Base-by-base conservation (phyloP, 169 alveolate species). In the Perkinsus chesapeaki region DNA sequence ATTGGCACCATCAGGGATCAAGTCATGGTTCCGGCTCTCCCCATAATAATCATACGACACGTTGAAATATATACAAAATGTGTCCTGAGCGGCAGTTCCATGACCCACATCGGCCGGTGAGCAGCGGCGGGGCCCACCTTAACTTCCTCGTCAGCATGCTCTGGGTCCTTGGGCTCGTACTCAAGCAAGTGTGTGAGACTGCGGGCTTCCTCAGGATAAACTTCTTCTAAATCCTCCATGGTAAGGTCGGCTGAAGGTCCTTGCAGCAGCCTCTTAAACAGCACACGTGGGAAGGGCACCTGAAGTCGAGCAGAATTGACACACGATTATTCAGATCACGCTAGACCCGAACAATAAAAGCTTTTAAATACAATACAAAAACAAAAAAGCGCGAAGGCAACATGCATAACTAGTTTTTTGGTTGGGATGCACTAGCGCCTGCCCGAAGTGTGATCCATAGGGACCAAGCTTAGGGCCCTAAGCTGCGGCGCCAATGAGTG, bases 191-290 rank as follows among this genome's bases (percentile, higher is more conserved):
- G 82, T 34, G 12, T 27, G 3, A 60, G 82, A 60, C 82, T 60
- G 43, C 95, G 94, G 36, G 95, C 96, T 5, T 96, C 92, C 39
- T 94, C 96, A 23, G 97, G 96, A 39, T 95, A 96, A 36, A 95
- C 91, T 91, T 97, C 97, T 92, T 95, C 93, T 73, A 97, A 39
- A 91, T 97, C 99, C 36, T 95, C 95, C 39, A 96, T 72, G 23
- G 73, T 73, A 0, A 97, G 82, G 37, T 60, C 82, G 27, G 82
- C 82, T 60, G 82, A 94, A 39, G 95, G 73, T 3, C 93, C 93
- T 16, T 95, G 96, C 37, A 96, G 91, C 39, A 97, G 94, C 94
- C 96, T 96, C 93, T 96, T 97, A 92, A 96, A 97, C 90, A 96
- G 94, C 39, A 95, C 97, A 90, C 95, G 93, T 12, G 98, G 98